phyloP scores from a whole-genome alignment of 1,139 yeast species.

The Suhomyces panamericanus region DNA sequence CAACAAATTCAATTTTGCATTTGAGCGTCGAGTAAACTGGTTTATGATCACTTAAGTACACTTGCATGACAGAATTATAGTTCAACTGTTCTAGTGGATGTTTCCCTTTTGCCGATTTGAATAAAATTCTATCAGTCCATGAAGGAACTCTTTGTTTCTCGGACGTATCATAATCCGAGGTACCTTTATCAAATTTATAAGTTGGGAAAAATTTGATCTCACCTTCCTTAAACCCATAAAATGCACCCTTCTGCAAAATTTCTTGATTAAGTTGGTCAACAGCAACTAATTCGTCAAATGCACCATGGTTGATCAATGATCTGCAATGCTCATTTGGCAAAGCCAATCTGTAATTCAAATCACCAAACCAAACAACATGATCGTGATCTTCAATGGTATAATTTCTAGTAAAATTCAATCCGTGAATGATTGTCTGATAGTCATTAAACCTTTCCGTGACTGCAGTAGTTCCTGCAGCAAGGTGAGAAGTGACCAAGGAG shows the following conservation, averaged over 20 bases:
- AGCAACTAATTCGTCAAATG: constrained; percentile 57
- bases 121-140: constrained; percentile 92
- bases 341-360: constrained; percentile 83
- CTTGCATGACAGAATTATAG: constrained; percentile 56
- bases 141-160: constrained; percentile 94
- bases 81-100: constrained; percentile 56
- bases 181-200: constrained; percentile 89
- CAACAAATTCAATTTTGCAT: constrained; percentile 64
- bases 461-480: constrained; percentile 90
- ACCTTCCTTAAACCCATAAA: constrained; percentile 82
- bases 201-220: constrained; percentile 77
- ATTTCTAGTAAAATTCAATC: constrained; percentile 75
- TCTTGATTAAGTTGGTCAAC: constrained; percentile 82
- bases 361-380: constrained; percentile 91
- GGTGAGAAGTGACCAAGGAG: constrained; percentile 85
- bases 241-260: constrained; percentile 73
- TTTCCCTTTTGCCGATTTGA: constrained; percentile 33
- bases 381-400: constrained; percentile 76
- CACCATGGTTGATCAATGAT: constrained; percentile 46
- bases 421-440: constrained; percentile 75
- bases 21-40: constrained; percentile 82
- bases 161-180: constrained; percentile 78
- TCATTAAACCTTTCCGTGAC: constrained; percentile 86
- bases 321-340: constrained; percentile 78
- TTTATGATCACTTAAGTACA: constrained; percentile 82